phyloP scores from a whole-genome alignment of 2,329 filamentous ascomycete species.

The Diaporthe destruens region DNA sequence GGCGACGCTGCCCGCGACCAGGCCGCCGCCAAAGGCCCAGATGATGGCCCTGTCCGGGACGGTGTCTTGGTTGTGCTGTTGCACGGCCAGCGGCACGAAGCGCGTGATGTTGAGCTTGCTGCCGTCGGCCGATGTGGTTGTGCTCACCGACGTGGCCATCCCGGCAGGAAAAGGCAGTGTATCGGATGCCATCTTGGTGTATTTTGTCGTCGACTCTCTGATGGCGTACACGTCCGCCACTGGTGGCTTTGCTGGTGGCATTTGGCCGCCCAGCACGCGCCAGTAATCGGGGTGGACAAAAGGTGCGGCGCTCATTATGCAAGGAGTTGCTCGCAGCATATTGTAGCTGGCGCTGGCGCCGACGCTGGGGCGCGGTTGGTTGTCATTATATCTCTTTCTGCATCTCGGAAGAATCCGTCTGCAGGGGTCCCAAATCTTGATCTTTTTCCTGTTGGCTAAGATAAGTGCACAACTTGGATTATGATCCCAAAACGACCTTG shows the following conservation, averaged over 20 bases:
- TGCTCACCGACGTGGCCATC: neutral
- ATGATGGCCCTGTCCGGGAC: constrained; percentile 40
- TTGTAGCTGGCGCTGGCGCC: neutral
- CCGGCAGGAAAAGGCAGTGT: neutral
- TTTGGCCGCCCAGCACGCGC: constrained; percentile 2
- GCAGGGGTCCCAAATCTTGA: neutral
- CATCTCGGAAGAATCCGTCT: neutral
- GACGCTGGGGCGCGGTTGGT: neutral
- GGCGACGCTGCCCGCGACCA: constrained; percentile 44
- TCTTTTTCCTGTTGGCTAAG: neutral
- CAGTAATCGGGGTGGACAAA: neutral
- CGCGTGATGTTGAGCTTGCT: constrained; percentile 38
- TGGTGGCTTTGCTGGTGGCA: neutral
- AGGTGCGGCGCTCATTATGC: neutral
- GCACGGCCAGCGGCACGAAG: constrained; percentile 40
- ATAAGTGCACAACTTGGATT: neutral
- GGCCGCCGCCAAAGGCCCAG: constrained; percentile 48
- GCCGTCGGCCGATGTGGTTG: constrained; percentile 22
- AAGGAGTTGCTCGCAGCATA: neutral
- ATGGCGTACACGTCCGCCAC: neutral
- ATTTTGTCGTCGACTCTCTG: neutral
- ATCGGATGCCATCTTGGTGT: neutral
- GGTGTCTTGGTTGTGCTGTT: constrained; percentile 13
- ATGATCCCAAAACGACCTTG: too few relatives aligned
- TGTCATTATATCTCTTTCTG: neutral